These are phyloP conservation scores for Pichia membranifaciens DNA, from an alignment of 805 yeast species.

Conservation along the genomic window DNA sequence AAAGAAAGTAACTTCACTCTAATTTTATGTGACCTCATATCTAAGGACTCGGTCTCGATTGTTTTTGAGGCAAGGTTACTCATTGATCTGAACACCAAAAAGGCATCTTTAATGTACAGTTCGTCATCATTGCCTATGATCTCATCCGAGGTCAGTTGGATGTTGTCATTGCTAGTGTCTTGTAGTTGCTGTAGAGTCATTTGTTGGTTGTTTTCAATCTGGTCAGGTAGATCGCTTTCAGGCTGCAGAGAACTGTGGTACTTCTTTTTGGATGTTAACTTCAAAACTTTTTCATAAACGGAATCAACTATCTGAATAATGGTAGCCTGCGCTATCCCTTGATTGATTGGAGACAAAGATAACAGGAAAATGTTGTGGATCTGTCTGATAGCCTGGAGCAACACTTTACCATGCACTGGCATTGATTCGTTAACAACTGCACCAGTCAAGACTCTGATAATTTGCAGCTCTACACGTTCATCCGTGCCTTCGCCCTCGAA, in stretches of 20 bases:
- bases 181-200: conserved; percentile 60
- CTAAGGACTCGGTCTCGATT: conserved; percentile 68
- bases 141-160: conserved; percentile 41
- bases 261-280: neutral
- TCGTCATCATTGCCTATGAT: conserved; percentile 55
- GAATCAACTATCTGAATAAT: conserved; percentile 84
- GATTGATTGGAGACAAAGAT: conserved; percentile 76
- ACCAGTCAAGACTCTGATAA: conserved; percentile 84
- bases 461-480: conserved; percentile 83
- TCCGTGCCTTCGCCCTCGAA: conserved; percentile 93
- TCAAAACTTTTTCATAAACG: conserved; percentile 64
- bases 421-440: conserved; percentile 75
- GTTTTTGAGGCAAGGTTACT: conserved; percentile 85
- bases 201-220: conserved; percentile 3
- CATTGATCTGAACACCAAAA: conserved; percentile 88
- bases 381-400: conserved; percentile 86
- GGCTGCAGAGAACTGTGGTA: neutral
- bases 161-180: conserved; percentile 47
- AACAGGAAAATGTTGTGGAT: conserved; percentile 88
- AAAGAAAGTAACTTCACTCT: conserved; percentile 86
- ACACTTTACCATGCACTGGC: conserved; percentile 85
- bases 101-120: conserved; percentile 80
- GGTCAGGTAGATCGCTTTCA: neutral
- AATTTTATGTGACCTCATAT: conserved; percentile 86
- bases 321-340: conserved; percentile 92